Conservation (phyloP, 2,329 filamentous ascomycete species). For the Penicillium glabrum region DNA sequence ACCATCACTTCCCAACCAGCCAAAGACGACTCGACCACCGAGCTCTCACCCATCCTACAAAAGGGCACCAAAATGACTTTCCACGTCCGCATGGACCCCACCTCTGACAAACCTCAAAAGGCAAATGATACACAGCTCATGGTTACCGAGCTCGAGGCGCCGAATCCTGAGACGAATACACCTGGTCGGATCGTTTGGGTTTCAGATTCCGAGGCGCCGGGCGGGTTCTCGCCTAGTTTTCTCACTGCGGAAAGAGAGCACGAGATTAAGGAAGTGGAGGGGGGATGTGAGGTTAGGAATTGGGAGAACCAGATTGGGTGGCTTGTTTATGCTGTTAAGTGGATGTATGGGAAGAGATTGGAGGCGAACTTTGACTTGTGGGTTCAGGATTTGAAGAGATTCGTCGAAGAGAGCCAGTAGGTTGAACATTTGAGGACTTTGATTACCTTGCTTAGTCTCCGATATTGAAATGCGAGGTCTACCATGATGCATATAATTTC, state of each 20-base stretch:
- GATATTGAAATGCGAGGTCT: not conserved
- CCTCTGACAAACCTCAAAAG: conserved; percentile 21
- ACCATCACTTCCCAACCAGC: conserved; percentile 45
- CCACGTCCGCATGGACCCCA: conserved; percentile 43
- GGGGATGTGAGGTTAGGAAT: conserved; percentile 37
- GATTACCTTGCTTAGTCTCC: not conserved
- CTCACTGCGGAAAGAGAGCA: conserved; percentile 49
- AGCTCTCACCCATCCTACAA: conserved; percentile 31
- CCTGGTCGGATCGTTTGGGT: conserved; percentile 31
- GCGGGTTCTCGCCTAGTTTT: conserved; percentile 33
- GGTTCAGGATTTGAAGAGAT: conserved; percentile 43
- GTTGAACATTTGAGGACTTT: not conserved
- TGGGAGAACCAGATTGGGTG: conserved; percentile 49
- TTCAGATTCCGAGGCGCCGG: conserved; percentile 27
- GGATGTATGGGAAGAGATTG: conserved; percentile 42
- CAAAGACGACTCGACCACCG: conserved; percentile 12
- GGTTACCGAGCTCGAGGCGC: conserved; percentile 36
- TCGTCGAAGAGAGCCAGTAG: conserved; percentile 31
- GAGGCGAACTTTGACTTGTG: conserved; percentile 41
- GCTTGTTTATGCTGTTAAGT: conserved; percentile 42
- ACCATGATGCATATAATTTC: too few relatives aligned
- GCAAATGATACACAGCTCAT: conserved; percentile 26
- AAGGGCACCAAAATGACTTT: conserved; percentile 46
- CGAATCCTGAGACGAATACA: conserved; percentile 17
- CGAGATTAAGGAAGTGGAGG: conserved; percentile 43